A percentile compares a stretch with the other conserved stretches of the same genome.
These are phyloP conservation scores for Phytophthora hibernalis DNA, from an alignment of 352 stramenopile genomes.

Conservation along the genomic window DNA sequence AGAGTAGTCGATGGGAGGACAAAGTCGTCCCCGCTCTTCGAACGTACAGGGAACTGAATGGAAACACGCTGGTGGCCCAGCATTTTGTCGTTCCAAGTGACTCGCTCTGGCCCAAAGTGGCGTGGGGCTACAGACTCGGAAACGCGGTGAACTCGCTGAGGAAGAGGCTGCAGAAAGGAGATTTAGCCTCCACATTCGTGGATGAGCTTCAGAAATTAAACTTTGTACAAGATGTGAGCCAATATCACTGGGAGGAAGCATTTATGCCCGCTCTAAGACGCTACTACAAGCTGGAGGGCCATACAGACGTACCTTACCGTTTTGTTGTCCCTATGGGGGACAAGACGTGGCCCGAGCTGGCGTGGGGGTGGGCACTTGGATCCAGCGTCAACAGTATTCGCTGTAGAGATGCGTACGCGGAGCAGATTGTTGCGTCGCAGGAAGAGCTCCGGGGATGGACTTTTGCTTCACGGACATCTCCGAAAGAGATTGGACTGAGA, in stretches of 20 bases:
- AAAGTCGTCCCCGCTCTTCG: constrained; percentile 13
- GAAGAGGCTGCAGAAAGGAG: constrained; percentile 24
- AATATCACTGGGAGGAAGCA: constrained; percentile 30
- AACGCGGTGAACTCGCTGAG: constrained; percentile 2
- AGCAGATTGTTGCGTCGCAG: constrained; percentile 29
- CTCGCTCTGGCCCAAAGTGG: constrained; percentile 20
- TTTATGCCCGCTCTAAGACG: constrained; percentile 39
- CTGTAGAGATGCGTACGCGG: constrained; percentile 22
- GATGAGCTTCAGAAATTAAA: constrained; percentile 25
- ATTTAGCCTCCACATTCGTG: constrained; percentile 33
- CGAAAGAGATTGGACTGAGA: constrained; percentile 49
- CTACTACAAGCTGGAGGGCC: constrained; percentile 33
- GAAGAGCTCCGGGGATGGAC: constrained; percentile 41
- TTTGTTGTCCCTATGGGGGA: constrained; percentile 35
- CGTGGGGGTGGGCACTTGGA: constrained; percentile 39
- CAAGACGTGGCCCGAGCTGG: constrained; percentile 23
- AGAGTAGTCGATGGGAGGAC: neutral
- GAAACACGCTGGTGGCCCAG: constrained; percentile 31
- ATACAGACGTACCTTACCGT: constrained; percentile 29
- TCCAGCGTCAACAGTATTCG: constrained; percentile 45
- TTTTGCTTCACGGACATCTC: constrained; percentile 51
- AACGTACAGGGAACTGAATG: constrained; percentile 31
- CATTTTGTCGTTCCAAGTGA: constrained; percentile 44
- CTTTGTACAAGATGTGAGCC: constrained; percentile 29
- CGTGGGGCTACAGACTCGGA: constrained; percentile 37